Percentiles rank a stretch among this genome's conserved stretches.
Evolutionary conservation across 495 filamentous ascomycete species (phyloP).

Genomic region (Polyplosphaeria fusca): DNA sequence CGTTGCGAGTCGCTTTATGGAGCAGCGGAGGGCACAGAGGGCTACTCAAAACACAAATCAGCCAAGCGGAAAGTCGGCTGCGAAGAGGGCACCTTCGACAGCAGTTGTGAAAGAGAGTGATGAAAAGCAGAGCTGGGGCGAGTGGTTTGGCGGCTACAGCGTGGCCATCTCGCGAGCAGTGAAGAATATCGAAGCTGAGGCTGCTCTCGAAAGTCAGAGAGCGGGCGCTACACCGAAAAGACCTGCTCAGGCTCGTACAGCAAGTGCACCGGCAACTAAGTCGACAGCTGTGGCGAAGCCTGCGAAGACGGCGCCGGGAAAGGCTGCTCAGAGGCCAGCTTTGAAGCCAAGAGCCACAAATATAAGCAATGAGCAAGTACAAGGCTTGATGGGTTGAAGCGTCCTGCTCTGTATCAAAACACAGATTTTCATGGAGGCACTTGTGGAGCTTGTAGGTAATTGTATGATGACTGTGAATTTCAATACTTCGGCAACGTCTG

Average conservation of each 20-base stretch:
- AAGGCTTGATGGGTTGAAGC: slow-evolving; percentile 16
- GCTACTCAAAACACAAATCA: not conserved
- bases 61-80: not conserved
- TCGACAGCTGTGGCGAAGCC: not conserved
- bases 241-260: slow-evolving; percentile 4
- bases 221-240: not conserved
- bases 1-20: slow-evolving; percentile 27
- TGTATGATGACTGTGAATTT: not conserved
- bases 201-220: slow-evolving; percentile 23
- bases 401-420: not conserved
- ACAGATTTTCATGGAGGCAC: not conserved
- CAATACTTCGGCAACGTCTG: too few species aligned
- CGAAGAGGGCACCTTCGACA: not conserved
- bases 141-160: slow-evolving; percentile 36
- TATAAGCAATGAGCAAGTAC: slow-evolving; percentile 25
- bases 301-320: not conserved
- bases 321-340: not conserved
- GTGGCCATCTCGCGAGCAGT: slow-evolving; percentile 30
- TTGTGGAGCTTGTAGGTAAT: not conserved
- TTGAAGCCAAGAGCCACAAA: slow-evolving; percentile 19
- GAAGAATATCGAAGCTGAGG: slow-evolving; percentile 31
- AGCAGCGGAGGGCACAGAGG: slow-evolving; percentile 10
- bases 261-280: slow-evolving; percentile 7
- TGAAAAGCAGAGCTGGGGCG: slow-evolving; percentile 21
- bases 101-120: not conserved